A percentile compares a stretch with the other conserved stretches of the same genome.
phyloP scores from a whole-genome alignment of 2,329 filamentous ascomycete species.

The Penicillium sp. region DNA sequence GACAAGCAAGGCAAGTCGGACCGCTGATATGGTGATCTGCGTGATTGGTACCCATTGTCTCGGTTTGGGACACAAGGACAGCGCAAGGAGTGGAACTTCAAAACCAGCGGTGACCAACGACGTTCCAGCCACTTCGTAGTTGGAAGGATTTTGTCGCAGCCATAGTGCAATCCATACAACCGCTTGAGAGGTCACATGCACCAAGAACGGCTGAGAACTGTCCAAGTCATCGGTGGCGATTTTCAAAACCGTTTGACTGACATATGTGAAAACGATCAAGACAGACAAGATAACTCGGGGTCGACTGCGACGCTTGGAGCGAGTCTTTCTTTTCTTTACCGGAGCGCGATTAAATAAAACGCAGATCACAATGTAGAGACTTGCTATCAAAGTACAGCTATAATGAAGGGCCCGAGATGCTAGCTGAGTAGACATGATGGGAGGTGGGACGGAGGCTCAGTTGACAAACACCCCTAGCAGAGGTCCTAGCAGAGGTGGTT shows the following conservation, averaged over 20 bases:
- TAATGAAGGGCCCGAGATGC: slow-evolving; percentile 3
- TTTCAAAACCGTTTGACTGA: slow-evolving; percentile 3
- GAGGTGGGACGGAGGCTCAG: not conserved
- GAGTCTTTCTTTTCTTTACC: slow-evolving; percentile 7
- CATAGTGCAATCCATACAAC: slow-evolving; percentile 7
- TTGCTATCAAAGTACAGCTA: slow-evolving; percentile 5
- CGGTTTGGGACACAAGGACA: slow-evolving; percentile 5
- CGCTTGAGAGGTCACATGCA: slow-evolving; percentile 12
- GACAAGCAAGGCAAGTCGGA: slow-evolving; percentile 1
- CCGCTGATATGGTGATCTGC: not conserved
- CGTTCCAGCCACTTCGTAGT: slow-evolving; percentile 4
- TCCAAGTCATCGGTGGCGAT: slow-evolving; percentile 9
- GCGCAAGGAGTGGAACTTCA: slow-evolving; percentile 11
- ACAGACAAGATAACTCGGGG: not conserved
- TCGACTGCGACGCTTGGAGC: not conserved
- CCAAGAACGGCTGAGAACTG: slow-evolving; percentile 7
- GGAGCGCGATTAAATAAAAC: not conserved
- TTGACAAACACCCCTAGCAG: not conserved
- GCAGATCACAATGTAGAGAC: slow-evolving; percentile 1
- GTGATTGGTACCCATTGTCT: slow-evolving; percentile 10
- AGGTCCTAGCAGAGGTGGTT: not conserved
- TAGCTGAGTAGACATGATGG: slow-evolving; percentile 5
- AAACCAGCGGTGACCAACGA: slow-evolving; percentile 13
- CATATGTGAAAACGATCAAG: slow-evolving; percentile 7
- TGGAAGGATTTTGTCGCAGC: slow-evolving; percentile 4